Conservation (phyloP, 306 rosid genomes). For the Dalbergia cultrata region DNA sequence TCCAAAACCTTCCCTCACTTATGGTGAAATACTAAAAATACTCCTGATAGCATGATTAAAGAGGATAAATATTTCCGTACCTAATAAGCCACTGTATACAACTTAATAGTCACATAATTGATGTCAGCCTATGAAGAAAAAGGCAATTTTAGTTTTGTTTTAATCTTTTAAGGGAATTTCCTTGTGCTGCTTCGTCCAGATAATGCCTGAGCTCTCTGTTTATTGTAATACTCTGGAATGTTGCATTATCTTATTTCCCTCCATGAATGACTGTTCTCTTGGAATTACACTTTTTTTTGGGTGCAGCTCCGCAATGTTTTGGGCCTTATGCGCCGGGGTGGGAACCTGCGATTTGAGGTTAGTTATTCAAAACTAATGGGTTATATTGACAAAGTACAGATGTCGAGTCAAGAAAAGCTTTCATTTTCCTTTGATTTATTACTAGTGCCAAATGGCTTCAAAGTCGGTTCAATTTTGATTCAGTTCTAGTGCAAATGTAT, state of each 20-base stretch:
- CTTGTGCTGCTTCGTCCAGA: neutral
- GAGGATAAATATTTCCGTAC: conserved; percentile 21
- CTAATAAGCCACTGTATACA: neutral
- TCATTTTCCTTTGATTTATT: conserved; percentile 19
- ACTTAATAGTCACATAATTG: neutral
- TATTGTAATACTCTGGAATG: neutral
- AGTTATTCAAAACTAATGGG: conserved; percentile 44
- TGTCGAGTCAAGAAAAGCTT: conserved; percentile 11
- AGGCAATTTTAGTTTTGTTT: neutral
- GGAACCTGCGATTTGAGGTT: conserved; percentile 89
- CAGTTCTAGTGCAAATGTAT: conserved; percentile 3
- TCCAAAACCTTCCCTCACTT: neutral
- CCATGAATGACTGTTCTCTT: conserved; percentile 27
- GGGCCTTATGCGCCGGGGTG: conserved; percentile 93
- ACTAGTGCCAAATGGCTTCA: neutral
- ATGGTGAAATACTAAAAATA: neutral
- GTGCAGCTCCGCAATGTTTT: conserved; percentile 90
- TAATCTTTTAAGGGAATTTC: neutral
- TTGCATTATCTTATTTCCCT: conserved; percentile 4
- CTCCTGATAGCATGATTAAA: neutral
- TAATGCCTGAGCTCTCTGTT: neutral
- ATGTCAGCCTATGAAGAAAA: neutral
- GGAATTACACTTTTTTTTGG: conserved; percentile 46
- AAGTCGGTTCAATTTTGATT: neutral
- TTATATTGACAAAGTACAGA: conserved; percentile 19